A percentile compares a stretch with the other conserved stretches of the same genome.
Evolutionary conservation across 768 basidiomycete genomes (phyloP).

Genomic region (Mycena leptocephala): DNA sequence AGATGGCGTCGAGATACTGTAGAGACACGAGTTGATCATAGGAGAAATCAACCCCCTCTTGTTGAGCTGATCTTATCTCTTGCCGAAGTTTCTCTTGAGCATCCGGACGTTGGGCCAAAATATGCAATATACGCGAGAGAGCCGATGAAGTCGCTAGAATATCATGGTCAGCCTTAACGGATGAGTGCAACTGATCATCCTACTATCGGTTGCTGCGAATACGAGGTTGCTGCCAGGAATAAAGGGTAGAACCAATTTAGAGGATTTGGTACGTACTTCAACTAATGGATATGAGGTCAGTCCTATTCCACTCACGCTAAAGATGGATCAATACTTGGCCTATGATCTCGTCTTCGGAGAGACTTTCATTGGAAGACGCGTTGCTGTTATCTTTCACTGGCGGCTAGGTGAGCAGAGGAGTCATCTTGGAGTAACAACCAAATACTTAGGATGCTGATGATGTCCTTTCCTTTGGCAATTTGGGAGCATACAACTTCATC

Average conservation of each 20-base stretch:
- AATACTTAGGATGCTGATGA: constrained; percentile 50
- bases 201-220: constrained; percentile 53
- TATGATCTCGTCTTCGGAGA: constrained; percentile 49
- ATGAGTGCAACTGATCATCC: not conserved
- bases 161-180: not conserved
- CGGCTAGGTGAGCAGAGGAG: not conserved
- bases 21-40: constrained; percentile 48
- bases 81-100: constrained; percentile 50
- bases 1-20: constrained; percentile 54
- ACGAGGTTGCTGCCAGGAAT: constrained; percentile 43
- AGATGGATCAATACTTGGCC: constrained; percentile 42
- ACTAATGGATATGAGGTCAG: constrained; percentile 9
- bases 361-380: constrained; percentile 45
- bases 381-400: constrained; percentile 51
- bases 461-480: constrained; percentile 49
- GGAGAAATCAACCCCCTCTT: constrained; percentile 27
- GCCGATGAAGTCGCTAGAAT: constrained; percentile 46
- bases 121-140: constrained; percentile 46
- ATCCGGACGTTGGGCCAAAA: constrained; percentile 48
- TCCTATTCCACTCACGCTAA: not conserved
- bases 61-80: constrained; percentile 42
- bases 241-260: not conserved
- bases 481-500: constrained; percentile 47
- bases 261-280: constrained; percentile 30
- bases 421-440: not conserved